phyloP scores from a whole-genome alignment of 768 basidiomycete species.

The Suillus bovinus region DNA sequence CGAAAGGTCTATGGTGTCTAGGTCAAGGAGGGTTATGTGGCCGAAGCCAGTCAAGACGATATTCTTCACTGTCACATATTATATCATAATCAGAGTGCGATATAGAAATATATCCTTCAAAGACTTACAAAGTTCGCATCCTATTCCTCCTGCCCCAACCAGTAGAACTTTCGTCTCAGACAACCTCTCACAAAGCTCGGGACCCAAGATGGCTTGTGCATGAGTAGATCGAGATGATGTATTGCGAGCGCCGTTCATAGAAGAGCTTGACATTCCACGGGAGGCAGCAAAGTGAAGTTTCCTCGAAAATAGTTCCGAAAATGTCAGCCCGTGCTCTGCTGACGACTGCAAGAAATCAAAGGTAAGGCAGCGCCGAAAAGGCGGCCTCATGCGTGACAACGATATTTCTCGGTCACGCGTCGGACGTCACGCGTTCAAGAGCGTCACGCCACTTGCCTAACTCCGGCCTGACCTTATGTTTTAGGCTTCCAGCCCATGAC shows the following conservation, averaged over 20 bases:
- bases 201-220: conserved; percentile 78
- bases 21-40: conserved; percentile 88
- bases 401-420: conserved; percentile 25
- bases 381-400: conserved; percentile 3
- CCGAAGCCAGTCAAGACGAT: conserved; percentile 92
- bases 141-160: conserved; percentile 96
- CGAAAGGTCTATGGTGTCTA: conserved; percentile 98
- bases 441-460: conserved; percentile 1
- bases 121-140: conserved; percentile 86
- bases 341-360: conserved; percentile 5
- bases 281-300: background rate
- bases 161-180: conserved; percentile 73
- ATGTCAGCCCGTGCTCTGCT: background rate
- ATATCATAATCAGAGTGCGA: conserved; percentile 2
- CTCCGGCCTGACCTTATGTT: no score
- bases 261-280: conserved; percentile 6
- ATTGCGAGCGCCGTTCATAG: conserved; percentile 15
- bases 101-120: background rate
- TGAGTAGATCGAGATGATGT: conserved; percentile 50
- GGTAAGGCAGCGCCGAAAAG: conserved; percentile 7
- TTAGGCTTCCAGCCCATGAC: background rate
- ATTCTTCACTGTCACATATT: conserved; percentile 76
- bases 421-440: conserved; percentile 25
- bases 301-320: background rate
- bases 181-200: conserved; percentile 62